Evolutionary conservation across 768 basidiomycete species (phyloP).

Genomic region (Rhodosporidiobolus sp.): DNA sequence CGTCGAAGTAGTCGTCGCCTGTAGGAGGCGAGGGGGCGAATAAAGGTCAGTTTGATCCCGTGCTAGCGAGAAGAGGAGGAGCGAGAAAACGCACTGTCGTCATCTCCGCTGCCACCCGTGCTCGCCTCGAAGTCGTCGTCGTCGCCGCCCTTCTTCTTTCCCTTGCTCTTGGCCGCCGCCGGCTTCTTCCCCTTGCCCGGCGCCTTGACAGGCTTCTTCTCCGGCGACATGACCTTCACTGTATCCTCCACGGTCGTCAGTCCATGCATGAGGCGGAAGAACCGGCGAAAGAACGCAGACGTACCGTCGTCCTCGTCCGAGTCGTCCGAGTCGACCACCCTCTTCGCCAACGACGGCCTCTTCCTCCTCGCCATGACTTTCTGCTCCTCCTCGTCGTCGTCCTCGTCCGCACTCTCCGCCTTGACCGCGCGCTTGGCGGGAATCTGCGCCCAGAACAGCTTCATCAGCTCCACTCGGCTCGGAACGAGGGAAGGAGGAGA

Average conservation of each 20-base stretch:
- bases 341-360: slow-evolving; percentile 9
- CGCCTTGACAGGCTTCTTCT: slow-evolving; percentile 3
- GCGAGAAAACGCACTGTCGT: slow-evolving; percentile 21
- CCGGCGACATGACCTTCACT: background rate
- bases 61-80: background rate
- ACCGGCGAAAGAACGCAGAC: too few species aligned
- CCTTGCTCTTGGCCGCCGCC: background rate
- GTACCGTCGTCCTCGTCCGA: background rate
- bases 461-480: background rate
- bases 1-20: slow-evolving; percentile 38
- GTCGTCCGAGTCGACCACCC: slow-evolving; percentile 18
- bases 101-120: background rate
- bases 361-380: background rate
- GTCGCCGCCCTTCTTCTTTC: slow-evolving; percentile 24
- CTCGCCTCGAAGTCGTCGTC: slow-evolving; percentile 28
- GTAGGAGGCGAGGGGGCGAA: too few species aligned
- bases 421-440: background rate
- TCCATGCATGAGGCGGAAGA: background rate
- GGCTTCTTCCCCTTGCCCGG: background rate
- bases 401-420: background rate
- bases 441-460: background rate
- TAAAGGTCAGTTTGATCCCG: background rate
- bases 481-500: too few species aligned
- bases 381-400: background rate
- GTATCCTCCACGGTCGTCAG: background rate